Percentiles rank a stretch among this genome's conserved stretches.
phyloP scores from a whole-genome alignment of 2,329 filamentous ascomycete genomes.

The Knufia fluminis region DNA sequence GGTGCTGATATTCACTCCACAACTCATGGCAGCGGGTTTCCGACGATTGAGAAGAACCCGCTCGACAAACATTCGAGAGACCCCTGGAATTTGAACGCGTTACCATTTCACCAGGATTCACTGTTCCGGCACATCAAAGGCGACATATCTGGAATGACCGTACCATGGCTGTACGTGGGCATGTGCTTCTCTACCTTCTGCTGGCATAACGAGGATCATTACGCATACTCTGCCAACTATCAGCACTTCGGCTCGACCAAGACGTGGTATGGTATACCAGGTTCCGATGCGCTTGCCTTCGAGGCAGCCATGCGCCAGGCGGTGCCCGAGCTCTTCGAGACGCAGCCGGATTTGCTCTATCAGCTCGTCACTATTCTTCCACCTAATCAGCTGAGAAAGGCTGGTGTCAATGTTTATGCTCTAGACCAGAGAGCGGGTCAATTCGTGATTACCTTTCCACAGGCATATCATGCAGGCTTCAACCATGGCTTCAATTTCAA shows the following conservation, averaged over 20 bases:
- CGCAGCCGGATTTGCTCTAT: constrained; percentile 90
- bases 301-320: constrained; percentile 91
- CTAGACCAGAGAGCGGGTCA: constrained; percentile 94
- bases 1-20: constrained; percentile 97
- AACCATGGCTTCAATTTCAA: constrained; percentile 99
- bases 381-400: constrained; percentile 84
- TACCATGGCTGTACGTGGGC: constrained; percentile 96
- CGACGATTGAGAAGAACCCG: constrained; percentile 84
- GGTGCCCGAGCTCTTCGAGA: constrained; percentile 92
- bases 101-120: constrained; percentile 83
- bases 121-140: constrained; percentile 96
- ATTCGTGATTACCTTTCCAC: constrained; percentile 91
- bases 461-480: constrained; percentile 95
- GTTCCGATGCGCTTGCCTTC: constrained; percentile 86
- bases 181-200: constrained; percentile 99
- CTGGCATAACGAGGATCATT: constrained; percentile 99
- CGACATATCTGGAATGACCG: constrained; percentile 97
- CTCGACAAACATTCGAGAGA: constrained; percentile 78
- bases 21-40: constrained; percentile 93
- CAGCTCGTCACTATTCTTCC: constrained; percentile 94
- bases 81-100: constrained; percentile 89
- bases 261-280: constrained; percentile 98
- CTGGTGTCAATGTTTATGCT: constrained; percentile 85
- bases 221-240: constrained; percentile 95
- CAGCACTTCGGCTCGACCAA: constrained; percentile 98